These are phyloP conservation scores for Tuber magnatum DNA, from an alignment of 495 filamentous ascomycete species.

Conservation along the genomic window DNA sequence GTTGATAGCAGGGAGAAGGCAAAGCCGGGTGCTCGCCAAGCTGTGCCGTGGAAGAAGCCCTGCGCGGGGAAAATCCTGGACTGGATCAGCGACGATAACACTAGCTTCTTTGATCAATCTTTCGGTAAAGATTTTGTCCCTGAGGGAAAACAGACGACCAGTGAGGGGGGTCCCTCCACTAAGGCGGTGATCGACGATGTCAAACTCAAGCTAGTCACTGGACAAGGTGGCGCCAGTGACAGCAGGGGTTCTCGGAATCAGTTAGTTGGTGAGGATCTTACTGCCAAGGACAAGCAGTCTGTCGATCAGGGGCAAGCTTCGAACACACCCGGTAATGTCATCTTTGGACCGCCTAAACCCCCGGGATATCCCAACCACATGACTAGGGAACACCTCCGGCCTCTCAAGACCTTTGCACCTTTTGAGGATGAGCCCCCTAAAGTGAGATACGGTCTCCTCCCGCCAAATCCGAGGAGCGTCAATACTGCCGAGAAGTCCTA, in stretches of 20 bases:
- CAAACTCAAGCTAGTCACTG: background rate
- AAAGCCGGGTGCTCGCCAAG: no score
- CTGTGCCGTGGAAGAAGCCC: background rate
- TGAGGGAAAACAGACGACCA: background rate
- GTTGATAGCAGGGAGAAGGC: background rate
- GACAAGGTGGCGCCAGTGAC: background rate
- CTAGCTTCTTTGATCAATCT: background rate
- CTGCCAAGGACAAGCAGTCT: background rate
- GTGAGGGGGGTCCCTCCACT: background rate
- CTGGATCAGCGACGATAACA: background rate
- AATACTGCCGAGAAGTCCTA: background rate
- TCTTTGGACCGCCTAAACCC: background rate
- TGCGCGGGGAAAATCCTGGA: background rate
- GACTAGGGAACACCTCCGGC: background rate
- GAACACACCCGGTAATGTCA: background rate
- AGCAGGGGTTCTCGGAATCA: background rate
- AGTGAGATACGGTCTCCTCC: background rate
- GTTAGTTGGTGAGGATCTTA: background rate
- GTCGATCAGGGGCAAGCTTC: background rate
- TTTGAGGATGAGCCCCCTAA: background rate
- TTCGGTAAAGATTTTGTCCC: background rate
- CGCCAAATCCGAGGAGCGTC: background rate
- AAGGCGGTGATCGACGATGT: background rate
- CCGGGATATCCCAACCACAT: background rate
- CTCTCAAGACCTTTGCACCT: background rate